Conservation (phyloP, 495 filamentous ascomycete genomes). For the Articulospora tetracladia region DNA sequence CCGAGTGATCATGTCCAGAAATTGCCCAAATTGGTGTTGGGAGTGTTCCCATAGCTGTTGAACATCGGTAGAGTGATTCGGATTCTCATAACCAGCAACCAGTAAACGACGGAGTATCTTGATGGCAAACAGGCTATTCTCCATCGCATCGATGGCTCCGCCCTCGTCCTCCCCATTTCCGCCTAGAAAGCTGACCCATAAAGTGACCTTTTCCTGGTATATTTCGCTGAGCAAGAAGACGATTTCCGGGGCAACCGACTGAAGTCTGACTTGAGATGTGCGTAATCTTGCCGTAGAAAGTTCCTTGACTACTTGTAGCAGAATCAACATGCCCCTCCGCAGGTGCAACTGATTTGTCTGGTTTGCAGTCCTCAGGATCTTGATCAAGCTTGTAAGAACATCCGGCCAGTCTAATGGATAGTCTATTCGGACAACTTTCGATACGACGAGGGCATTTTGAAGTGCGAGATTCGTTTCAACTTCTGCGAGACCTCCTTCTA, state of each 20-base stretch:
- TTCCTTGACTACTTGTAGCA: slow-evolving; percentile 87
- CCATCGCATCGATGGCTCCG: slow-evolving; percentile 55
- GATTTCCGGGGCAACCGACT: slow-evolving; percentile 73
- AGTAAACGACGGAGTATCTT: slow-evolving; percentile 79
- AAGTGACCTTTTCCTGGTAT: slow-evolving; percentile 68
- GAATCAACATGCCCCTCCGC: slow-evolving; percentile 66
- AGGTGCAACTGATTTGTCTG: slow-evolving; percentile 50
- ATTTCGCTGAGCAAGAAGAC: slow-evolving; percentile 71
- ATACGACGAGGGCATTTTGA: slow-evolving; percentile 81
- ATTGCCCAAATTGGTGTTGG: slow-evolving; percentile 65
- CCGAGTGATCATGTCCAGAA: slow-evolving; percentile 49
- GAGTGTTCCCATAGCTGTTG: slow-evolving; percentile 72
- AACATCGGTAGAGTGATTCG: slow-evolving; percentile 71
- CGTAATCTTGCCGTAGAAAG: slow-evolving; percentile 72
- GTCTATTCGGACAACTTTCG: slow-evolving; percentile 85
- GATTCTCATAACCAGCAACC: slow-evolving; percentile 77
- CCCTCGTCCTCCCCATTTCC: slow-evolving; percentile 52
- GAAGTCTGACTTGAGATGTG: slow-evolving; percentile 64
- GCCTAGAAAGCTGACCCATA: slow-evolving; percentile 62
- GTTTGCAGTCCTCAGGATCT: slow-evolving; percentile 48
- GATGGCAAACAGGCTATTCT: slow-evolving; percentile 71
- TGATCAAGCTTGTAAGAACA: slow-evolving; percentile 53
- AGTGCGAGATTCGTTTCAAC: slow-evolving; percentile 67
- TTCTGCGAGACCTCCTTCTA: slow-evolving; percentile 72
- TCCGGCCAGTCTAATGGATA: slow-evolving; percentile 81